Evolutionary conservation across 306 rosid genomes (phyloP).

Genomic region (Delonix regia): DNA sequence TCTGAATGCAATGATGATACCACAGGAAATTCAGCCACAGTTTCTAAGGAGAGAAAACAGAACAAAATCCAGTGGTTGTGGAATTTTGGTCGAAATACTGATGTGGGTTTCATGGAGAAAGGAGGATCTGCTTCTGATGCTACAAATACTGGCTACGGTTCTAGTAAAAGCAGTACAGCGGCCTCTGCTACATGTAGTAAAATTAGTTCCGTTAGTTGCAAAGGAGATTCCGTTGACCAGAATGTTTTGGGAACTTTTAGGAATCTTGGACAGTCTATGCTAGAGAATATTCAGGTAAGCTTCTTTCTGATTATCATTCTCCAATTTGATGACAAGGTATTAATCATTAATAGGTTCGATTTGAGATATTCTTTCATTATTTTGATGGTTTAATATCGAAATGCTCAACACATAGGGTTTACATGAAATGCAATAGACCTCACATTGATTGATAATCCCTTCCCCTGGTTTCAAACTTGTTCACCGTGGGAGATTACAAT

Average conservation of each 20-base stretch:
- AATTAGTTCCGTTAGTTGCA: constrained; percentile 46
- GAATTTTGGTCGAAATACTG: constrained; percentile 70
- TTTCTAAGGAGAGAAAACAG: constrained; percentile 61
- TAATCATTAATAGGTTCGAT: neutral
- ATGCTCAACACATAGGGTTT: constrained; percentile 5
- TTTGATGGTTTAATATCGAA: neutral
- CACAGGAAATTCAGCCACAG: constrained; percentile 40
- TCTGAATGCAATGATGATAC: constrained; percentile 46
- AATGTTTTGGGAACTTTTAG: constrained; percentile 74
- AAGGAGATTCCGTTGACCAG: constrained; percentile 76
- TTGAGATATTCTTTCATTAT: neutral
- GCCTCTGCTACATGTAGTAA: constrained; percentile 45
- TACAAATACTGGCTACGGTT: constrained; percentile 41
- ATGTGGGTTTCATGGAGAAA: constrained; percentile 62
- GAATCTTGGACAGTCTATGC: constrained; percentile 95
- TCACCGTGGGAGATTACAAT: neutral
- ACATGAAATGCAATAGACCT: constrained; percentile 16
- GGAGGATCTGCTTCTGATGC: constrained; percentile 51
- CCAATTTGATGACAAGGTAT: constrained; percentile 1
- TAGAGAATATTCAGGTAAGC: constrained; percentile 90
- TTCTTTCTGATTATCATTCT: constrained; percentile 6
- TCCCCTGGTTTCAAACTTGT: constrained; percentile 17
- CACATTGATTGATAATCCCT: neutral
- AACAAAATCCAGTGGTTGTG: constrained; percentile 85
- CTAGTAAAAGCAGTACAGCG: constrained; percentile 39